Conservation (phyloP, 2,329 filamentous ascomycete genomes). For the Fusarium floridanum region DNA sequence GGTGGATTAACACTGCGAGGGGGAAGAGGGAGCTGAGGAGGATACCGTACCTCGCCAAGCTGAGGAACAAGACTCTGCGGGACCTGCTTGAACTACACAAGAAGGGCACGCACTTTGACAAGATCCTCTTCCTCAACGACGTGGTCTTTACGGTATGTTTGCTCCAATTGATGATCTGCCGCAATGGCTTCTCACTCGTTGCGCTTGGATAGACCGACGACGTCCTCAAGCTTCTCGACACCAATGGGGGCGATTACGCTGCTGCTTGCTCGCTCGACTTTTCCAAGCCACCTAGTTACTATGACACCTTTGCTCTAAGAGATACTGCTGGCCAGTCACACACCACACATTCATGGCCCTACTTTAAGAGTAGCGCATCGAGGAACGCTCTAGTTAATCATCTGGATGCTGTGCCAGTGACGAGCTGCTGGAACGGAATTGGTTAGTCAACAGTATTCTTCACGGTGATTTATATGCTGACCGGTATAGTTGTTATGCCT, state of each 20-base stretch:
- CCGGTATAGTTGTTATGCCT: conserved; percentile 60
- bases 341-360: conserved; percentile 69
- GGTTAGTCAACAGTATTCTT: conserved; percentile 38
- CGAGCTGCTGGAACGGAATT: conserved; percentile 62
- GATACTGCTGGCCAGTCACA: conserved; percentile 65
- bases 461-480: conserved; percentile 14
- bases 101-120: conserved; percentile 67
- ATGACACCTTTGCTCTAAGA: conserved; percentile 73
- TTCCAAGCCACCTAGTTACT: conserved; percentile 64
- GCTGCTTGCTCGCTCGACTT: conserved; percentile 75
- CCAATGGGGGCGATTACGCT: conserved; percentile 69
- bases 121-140: conserved; percentile 73
- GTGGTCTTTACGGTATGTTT: conserved; percentile 69
- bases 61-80: conserved; percentile 74
- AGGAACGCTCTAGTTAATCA: conserved; percentile 66
- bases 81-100: conserved; percentile 66
- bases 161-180: neutral
- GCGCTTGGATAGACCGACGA: conserved; percentile 62
- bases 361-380: conserved; percentile 65
- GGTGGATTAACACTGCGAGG: conserved; percentile 73
- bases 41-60: conserved; percentile 75
- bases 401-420: conserved; percentile 59
- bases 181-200: conserved; percentile 3
- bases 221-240: conserved; percentile 67
- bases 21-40: conserved; percentile 69